These are phyloP conservation scores for Steccherinum ochraceum DNA, from an alignment of 768 basidiomycete genomes.

Conservation along the genomic window DNA sequence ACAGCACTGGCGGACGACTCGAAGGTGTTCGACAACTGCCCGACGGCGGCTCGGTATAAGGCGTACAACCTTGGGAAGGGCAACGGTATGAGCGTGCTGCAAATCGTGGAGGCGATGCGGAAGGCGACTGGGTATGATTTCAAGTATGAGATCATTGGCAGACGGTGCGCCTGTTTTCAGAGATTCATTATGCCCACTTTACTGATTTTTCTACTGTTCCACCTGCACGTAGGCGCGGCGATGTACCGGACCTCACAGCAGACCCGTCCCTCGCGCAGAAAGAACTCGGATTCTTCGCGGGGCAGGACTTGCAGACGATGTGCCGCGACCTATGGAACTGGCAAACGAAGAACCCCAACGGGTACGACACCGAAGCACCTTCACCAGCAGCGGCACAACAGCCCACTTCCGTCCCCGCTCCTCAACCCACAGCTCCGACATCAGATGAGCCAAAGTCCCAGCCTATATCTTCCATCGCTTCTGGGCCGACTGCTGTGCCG, in stretches of 20 bases:
- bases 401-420: no score
- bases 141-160: constrained; percentile 83
- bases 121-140: constrained; percentile 85
- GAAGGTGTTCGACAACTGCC: constrained; percentile 50
- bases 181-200: background rate
- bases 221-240: constrained; percentile 56
- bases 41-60: constrained; percentile 59
- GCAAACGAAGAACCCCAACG: constrained; percentile 88
- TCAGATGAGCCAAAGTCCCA: background rate
- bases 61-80: constrained; percentile 98
- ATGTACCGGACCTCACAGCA: constrained; percentile 95
- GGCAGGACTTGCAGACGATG: constrained; percentile 80
- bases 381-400: background rate
- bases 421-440: background rate
- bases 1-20: constrained; percentile 68
- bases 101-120: constrained; percentile 93
- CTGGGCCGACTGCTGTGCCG: background rate
- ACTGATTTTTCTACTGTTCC: background rate
- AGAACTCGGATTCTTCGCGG: constrained; percentile 90
- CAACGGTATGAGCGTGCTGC: constrained; percentile 83
- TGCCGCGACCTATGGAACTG: constrained; percentile 98
- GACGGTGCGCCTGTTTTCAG: constrained; percentile 54
- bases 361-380: constrained; percentile 38
- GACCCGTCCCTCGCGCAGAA: constrained; percentile 86
- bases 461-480: background rate